Base-by-base conservation (phyloP, 345 rosid species). In the Arabis hirsuta region DNA sequence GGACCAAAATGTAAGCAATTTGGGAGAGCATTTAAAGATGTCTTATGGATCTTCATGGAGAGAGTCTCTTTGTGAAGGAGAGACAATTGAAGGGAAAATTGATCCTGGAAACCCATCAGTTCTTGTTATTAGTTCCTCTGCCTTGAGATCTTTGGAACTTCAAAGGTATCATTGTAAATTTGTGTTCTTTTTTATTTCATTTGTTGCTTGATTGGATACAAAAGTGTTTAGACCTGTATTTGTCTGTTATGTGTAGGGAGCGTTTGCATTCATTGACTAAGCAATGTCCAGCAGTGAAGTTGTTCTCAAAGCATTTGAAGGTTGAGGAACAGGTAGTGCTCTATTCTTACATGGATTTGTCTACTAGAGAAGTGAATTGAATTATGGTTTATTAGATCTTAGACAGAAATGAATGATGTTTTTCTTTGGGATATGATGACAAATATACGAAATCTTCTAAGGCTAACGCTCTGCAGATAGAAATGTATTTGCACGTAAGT, bases 291-390 rank as follows among this genome's bases (percentile, higher is more conserved):
- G 87, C 87, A 6, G 88, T 78, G 22, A 94, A 94, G 80, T 67
- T 94, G 59, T 89, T 94, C 77, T 83, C 98, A 19, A 94, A 91
- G 85, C 95, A 94, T 62, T 83, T 90, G 88, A 94, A 89, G 76
- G 80, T 94, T 19, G 96, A 89, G 70, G 97, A 94, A 65, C 97
- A 94, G 95, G 97, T 89, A 79, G 62, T 20, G 57, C 70, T 42
- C 67, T 73, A 19, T 9, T 64, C 62, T 53, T 74, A 12, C 5
- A 51, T 12, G 0, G 20, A 51, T 61, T 22, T 22, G 24, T 22
- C 24, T 22, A 22, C 46, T 36, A 36, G 10, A 22, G 4, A 13
- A 45, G 71, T 75, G 12, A 20, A 9, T 24, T 66, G 12, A 11
- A n/a, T 39, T 2, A 42, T 13, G 20, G 73, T 84, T 62, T 50